Conservation (phyloP, 768 basidiomycete species). For the Imleria badia region DNA sequence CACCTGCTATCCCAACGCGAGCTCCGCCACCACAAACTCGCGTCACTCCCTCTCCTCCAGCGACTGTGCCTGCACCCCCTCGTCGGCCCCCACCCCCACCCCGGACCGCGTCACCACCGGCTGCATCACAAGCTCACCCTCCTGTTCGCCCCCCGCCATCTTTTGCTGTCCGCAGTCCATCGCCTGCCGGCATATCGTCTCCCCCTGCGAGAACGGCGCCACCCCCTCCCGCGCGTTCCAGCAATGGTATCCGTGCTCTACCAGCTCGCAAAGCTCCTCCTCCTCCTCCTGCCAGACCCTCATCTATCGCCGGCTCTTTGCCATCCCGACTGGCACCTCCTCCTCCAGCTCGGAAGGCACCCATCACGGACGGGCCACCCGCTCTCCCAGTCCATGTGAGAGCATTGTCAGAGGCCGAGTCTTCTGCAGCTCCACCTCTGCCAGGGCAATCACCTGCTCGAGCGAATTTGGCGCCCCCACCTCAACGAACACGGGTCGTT, state of each 20-base stretch:
- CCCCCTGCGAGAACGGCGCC: slow-evolving; percentile 18
- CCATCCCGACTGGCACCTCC: slow-evolving; percentile 37
- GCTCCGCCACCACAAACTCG: slow-evolving; percentile 45
- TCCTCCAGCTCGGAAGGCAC: slow-evolving; percentile 42
- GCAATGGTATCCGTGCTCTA: slow-evolving; percentile 11
- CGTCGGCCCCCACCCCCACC: slow-evolving; percentile 36
- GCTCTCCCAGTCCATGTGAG: slow-evolving; percentile 39
- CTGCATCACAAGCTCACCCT: slow-evolving; percentile 22
- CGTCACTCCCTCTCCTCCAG: slow-evolving; percentile 27
- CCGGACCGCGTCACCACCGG: slow-evolving; percentile 29
- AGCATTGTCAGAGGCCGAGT: slow-evolving; percentile 44
- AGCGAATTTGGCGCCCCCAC: slow-evolving; percentile 19
- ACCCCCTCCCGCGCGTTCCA: slow-evolving; percentile 29
- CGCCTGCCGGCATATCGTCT: slow-evolving; percentile 17
- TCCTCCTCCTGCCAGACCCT: slow-evolving; percentile 47
- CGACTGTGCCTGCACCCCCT: slow-evolving; percentile 19
- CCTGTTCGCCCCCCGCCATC: slow-evolving; percentile 29
- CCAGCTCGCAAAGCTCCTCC: slow-evolving; percentile 39
- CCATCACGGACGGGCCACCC: slow-evolving; percentile 26
- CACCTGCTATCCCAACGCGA: slow-evolving; percentile 42
- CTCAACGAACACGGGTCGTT: slow-evolving; percentile 24
- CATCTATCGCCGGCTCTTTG: slow-evolving; percentile 28
- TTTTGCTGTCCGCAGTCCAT: slow-evolving; percentile 26
- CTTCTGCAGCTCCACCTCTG: slow-evolving; percentile 34
- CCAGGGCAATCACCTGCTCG: slow-evolving; percentile 32